phyloP scores from a whole-genome alignment of 306 rosid species.

The Acmispon strigosus region DNA sequence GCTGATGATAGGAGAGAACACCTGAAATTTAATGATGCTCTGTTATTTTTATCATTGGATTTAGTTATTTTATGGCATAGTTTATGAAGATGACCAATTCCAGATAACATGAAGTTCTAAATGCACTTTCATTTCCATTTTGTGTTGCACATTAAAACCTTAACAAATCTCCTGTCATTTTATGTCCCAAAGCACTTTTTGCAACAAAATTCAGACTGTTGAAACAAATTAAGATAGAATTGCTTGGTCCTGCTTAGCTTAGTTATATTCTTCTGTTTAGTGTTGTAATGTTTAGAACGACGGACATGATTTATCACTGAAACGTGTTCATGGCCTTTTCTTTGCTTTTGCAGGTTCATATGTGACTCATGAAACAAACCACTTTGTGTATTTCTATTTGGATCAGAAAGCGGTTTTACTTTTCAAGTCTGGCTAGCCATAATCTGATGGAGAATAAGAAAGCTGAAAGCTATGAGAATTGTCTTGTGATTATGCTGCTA shows the following conservation, averaged over 20 bases:
- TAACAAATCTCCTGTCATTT: neutral
- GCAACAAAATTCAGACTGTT: neutral
- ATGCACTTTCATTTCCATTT: neutral
- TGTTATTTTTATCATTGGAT: neutral
- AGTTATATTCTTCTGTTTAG: neutral
- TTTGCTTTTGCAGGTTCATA: slow-evolving; percentile 68
- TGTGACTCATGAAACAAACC: slow-evolving; percentile 97
- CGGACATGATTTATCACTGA: neutral
- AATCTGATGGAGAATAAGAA: slow-evolving; percentile 19
- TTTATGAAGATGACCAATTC: neutral
- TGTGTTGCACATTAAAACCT: neutral
- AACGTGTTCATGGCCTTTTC: slow-evolving; percentile 10
- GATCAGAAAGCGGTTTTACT: slow-evolving; percentile 95
- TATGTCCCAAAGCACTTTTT: neutral
- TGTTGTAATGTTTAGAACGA: neutral
- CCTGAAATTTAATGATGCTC: neutral
- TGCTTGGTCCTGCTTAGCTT: slow-evolving; percentile 11
- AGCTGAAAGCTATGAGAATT: slow-evolving; percentile 18
- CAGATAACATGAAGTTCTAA: neutral
- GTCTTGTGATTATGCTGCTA: slow-evolving; percentile 38
- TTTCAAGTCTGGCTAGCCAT: slow-evolving; percentile 75
- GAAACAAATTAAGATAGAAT: neutral
- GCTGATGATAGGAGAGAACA: too few species aligned
- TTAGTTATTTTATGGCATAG: neutral
- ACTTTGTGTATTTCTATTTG: slow-evolving; percentile 95